Evolutionary conservation across 2,329 filamentous ascomycete species (phyloP).

Genomic region (Moelleriella libera): DNA sequence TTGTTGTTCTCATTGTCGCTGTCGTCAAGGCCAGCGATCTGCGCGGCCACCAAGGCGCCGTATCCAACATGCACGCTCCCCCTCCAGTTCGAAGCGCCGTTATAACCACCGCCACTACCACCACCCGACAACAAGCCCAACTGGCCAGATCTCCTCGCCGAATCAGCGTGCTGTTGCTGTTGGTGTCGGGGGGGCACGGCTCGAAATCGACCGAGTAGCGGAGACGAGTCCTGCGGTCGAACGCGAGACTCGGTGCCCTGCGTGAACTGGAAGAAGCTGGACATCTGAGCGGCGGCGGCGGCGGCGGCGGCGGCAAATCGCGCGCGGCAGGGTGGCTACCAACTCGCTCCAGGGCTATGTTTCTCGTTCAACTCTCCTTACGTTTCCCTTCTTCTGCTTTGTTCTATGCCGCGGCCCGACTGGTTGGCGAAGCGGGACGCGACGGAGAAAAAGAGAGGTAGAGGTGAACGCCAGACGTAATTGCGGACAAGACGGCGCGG

Average conservation of each 20-base stretch:
- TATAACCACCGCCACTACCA: constrained; percentile 9
- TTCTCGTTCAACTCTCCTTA: too few relatives aligned
- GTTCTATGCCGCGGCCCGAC: too few relatives aligned
- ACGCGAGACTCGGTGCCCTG: constrained; percentile 46
- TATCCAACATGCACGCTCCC: constrained; percentile 44
- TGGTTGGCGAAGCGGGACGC: too few relatives aligned
- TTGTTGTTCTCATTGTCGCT: constrained; percentile 15
- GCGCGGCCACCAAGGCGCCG: constrained; percentile 34
- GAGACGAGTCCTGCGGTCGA: constrained; percentile 39
- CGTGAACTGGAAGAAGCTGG: constrained; percentile 53
- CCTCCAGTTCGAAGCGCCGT: constrained; percentile 11
- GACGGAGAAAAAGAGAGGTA: too few relatives aligned
- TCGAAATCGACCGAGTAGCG: constrained; percentile 50
- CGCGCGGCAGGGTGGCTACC: too few relatives aligned
- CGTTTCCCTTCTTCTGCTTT: too few relatives aligned
- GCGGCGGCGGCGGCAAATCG: too few relatives aligned
- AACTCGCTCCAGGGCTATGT: too few relatives aligned
- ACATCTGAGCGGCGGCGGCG: constrained; percentile 25
- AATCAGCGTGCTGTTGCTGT: constrained; percentile 7
- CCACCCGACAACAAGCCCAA: constrained; percentile 24
- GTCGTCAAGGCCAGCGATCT: constrained; percentile 13
- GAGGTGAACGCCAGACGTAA: too few relatives aligned
- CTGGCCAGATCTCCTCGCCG: constrained; percentile 17
- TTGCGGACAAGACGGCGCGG: too few relatives aligned
- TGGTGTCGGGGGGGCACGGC: constrained; percentile 35